Conservation (phyloP, 306 rosid genomes). For the Senna tora region DNA sequence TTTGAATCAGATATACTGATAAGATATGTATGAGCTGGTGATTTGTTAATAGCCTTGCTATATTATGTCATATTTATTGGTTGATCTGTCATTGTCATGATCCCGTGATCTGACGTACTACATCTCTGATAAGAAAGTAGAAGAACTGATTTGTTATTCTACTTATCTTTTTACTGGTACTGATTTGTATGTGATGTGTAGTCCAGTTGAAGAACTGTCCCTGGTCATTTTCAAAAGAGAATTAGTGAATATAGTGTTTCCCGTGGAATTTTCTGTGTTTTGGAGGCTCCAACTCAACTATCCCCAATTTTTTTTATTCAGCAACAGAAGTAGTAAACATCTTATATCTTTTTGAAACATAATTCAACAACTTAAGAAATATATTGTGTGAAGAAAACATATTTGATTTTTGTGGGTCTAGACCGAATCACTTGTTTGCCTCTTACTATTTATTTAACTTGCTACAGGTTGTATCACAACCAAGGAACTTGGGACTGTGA, state of each 20-base stretch:
- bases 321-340: neutral
- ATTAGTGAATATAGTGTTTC: neutral
- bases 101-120: neutral
- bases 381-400: neutral
- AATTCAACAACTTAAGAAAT: neutral
- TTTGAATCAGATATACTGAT: neutral
- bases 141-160: neutral
- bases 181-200: neutral
- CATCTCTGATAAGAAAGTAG: neutral
- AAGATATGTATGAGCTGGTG: neutral
- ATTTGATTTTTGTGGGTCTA: neutral
- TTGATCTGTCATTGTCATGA: neutral
- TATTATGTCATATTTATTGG: neutral
- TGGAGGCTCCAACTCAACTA: neutral
- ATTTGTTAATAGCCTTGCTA: neutral
- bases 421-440: slow-evolving; percentile 18
- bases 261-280: neutral
- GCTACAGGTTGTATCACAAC: slow-evolving; percentile 75
- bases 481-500: slow-evolving; percentile 81
- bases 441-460: neutral
- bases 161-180: neutral
- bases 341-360: neutral
- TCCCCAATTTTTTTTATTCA: neutral
- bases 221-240: neutral
- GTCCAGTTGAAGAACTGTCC: neutral